Evolutionary conservation across 2,329 filamentous ascomycete species (phyloP).

Genomic region (Talaromyces marneffei): DNA sequence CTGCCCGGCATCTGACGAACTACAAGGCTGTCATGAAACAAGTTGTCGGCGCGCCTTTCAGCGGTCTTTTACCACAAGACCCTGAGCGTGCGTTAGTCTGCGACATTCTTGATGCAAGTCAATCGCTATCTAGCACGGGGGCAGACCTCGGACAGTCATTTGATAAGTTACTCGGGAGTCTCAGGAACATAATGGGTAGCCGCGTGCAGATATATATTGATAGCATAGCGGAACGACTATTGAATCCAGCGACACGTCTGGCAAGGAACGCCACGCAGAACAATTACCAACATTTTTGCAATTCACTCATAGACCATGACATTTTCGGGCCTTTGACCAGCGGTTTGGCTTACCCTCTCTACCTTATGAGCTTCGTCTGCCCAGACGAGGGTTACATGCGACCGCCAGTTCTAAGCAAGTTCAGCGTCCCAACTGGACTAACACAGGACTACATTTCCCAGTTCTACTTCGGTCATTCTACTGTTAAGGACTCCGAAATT

Average conservation of each 20-base stretch:
- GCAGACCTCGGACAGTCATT: neutral
- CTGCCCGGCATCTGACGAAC: slow-evolving; percentile 13
- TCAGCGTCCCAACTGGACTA: slow-evolving; percentile 36
- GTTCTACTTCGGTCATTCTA: slow-evolving; percentile 37
- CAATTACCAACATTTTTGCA: slow-evolving; percentile 38
- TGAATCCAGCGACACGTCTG: slow-evolving; percentile 23
- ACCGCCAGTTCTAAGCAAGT: slow-evolving; percentile 28
- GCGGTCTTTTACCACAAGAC: slow-evolving; percentile 21
- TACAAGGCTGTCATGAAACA: slow-evolving; percentile 40
- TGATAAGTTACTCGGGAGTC: neutral
- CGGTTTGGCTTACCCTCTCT: slow-evolving; percentile 26
- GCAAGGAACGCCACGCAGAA: slow-evolving; percentile 31
- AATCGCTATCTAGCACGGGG: neutral
- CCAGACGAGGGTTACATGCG: slow-evolving; percentile 21
- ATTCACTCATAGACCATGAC: slow-evolving; percentile 28
- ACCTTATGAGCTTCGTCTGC: slow-evolving; percentile 40
- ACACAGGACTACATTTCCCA: slow-evolving; percentile 42
- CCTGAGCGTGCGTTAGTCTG: slow-evolving; percentile 18
- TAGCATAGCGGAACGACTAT: slow-evolving; percentile 26
- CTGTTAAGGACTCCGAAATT: slow-evolving; percentile 37
- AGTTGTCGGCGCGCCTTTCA: slow-evolving; percentile 35
- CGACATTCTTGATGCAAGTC: slow-evolving; percentile 21
- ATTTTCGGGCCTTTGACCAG: slow-evolving; percentile 26
- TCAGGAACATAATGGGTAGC: slow-evolving; percentile 19
- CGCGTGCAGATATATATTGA: slow-evolving; percentile 27